A percentile compares a stretch with the other conserved stretches of the same genome.
phyloP scores from a whole-genome alignment of 805 yeast genomes.

The Pichia sporocuriosa region DNA sequence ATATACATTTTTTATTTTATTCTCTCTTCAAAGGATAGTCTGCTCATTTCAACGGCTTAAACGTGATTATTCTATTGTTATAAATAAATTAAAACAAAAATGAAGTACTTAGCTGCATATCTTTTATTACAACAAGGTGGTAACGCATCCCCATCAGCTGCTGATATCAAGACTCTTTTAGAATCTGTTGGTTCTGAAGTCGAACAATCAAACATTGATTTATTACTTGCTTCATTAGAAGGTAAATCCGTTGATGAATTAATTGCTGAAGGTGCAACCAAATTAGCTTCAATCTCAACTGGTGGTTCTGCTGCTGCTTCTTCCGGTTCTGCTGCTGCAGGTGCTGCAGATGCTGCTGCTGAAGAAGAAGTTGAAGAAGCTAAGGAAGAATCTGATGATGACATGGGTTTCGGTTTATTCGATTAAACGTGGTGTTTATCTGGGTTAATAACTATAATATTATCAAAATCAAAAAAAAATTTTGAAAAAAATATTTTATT shows the following conservation, averaged over 20 bases:
- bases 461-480: too few relatives aligned
- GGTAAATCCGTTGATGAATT: conserved; percentile 90
- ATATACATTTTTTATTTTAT: conserved; percentile 8
- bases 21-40: conserved; percentile 63
- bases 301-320: conserved; percentile 93
- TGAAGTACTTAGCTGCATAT: conserved; percentile 99
- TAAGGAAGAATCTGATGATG: conserved; percentile 57
- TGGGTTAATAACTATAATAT: too few relatives aligned
- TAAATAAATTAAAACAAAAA: conserved; percentile 15
- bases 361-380: conserved; percentile 60
- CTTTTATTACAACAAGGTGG: conserved; percentile 97
- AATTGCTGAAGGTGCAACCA: conserved; percentile 90
- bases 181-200: conserved; percentile 94
- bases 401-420: conserved; percentile 60
- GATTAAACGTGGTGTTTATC: conserved; percentile 24
- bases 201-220: conserved; percentile 79
- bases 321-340: conserved; percentile 66
- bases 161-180: conserved; percentile 81
- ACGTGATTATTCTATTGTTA: conserved; percentile 60
- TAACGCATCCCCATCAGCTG: conserved; percentile 87
- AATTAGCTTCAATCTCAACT: conserved; percentile 95
- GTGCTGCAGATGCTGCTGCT: conserved; percentile 66
- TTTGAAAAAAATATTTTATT: too few relatives aligned
- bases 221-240: conserved; percentile 78
- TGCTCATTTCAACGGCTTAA: conserved; percentile 58